Evolutionary conservation across 257 asterid genomes (phyloP).

Genomic region (Solanum pinnatisectum): DNA sequence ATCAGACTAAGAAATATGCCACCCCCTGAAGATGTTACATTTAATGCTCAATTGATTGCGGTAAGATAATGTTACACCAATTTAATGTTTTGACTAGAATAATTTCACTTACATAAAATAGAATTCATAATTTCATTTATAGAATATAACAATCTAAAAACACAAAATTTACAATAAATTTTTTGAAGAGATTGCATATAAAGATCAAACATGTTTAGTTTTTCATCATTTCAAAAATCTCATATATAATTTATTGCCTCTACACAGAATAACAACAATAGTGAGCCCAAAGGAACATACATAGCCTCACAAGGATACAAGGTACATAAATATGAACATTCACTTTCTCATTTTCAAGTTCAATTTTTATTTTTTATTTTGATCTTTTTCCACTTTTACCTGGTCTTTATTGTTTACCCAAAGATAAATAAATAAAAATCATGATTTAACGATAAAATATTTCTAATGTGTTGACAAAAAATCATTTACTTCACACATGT

Average conservation of each 20-base stretch:
- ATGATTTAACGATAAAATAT: background rate
- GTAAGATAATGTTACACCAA: background rate
- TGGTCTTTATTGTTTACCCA: background rate
- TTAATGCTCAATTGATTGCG: background rate
- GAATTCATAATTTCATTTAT: background rate
- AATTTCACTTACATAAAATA: background rate
- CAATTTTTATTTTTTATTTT: too few relatives aligned
- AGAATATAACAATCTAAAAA: too few relatives aligned
- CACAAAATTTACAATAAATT: too few relatives aligned
- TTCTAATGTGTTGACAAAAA: background rate
- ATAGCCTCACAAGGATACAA: background rate
- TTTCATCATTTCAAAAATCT: background rate
- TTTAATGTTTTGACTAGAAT: background rate
- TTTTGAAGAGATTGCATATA: background rate
- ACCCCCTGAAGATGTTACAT: background rate
- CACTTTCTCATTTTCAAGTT: background rate
- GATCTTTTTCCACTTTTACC: background rate
- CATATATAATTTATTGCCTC: background rate
- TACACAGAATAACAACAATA: background rate
- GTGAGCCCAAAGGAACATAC: background rate
- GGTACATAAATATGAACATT: background rate
- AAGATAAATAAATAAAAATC: background rate
- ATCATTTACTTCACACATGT: background rate
- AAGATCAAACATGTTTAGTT: background rate
- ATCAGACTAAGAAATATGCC: background rate